Evolutionary conservation across 148 eudicot genomes (phyloP).

Genomic region (Rhododendron vialii): DNA sequence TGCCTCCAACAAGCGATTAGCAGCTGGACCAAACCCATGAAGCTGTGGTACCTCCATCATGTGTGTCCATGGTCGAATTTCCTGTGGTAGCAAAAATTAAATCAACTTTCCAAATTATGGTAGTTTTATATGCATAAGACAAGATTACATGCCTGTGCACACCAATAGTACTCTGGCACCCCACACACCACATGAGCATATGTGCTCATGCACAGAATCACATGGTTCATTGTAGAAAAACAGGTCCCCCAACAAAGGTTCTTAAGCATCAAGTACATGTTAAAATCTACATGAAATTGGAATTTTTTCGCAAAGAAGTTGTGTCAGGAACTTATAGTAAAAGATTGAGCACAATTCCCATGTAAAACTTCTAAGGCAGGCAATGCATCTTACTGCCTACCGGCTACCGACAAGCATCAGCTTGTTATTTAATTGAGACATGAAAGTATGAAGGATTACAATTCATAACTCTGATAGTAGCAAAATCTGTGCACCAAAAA

Average conservation of each 20-base stretch:
- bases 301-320: background rate
- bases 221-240: background rate
- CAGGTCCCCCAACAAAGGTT: background rate
- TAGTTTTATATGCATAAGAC: background rate
- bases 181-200: background rate
- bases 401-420: background rate
- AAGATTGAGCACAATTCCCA: background rate
- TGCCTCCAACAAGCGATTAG: constrained; percentile 89
- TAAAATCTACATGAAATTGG: background rate
- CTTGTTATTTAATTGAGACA: background rate
- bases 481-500: background rate
- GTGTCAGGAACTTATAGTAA: background rate
- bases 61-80: constrained; percentile 99
- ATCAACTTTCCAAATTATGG: background rate
- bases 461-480: background rate
- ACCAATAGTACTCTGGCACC: background rate
- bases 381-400: background rate
- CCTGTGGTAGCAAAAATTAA: constrained; percentile 33
- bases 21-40: constrained; percentile 99
- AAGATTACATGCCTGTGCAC: background rate
- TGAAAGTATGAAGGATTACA: background rate
- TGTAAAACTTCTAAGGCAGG: background rate
- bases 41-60: constrained; percentile 99
- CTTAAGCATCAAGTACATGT: background rate
- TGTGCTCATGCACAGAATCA: background rate